These are phyloP conservation scores for Boletus speciosus DNA, from an alignment of 768 basidiomycete species.

Conservation along the genomic window DNA sequence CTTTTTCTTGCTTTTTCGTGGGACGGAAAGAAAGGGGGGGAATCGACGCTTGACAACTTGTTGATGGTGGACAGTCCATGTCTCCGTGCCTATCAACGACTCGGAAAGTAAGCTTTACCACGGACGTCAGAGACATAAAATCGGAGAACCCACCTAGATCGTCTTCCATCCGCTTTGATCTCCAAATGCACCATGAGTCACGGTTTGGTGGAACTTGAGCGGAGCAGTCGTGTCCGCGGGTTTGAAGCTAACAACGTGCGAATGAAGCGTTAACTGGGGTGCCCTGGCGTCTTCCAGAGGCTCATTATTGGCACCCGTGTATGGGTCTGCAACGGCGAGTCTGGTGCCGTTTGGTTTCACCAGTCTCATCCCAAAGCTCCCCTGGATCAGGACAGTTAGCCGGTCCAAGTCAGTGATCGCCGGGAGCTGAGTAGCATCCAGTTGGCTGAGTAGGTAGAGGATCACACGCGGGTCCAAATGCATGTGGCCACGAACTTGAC, in stretches of 20 bases:
- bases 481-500: slow-evolving; percentile 14
- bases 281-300: slow-evolving; percentile 2
- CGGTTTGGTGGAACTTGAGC: neutral
- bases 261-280: slow-evolving; percentile 14
- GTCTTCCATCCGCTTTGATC: neutral
- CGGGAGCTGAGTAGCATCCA: neutral
- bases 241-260: slow-evolving; percentile 1
- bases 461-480: slow-evolving; percentile 11
- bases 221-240: neutral
- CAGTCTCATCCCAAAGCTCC: slow-evolving; percentile 10
- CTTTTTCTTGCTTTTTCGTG: neutral
- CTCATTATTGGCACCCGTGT: neutral
- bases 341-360: slow-evolving; percentile 9
- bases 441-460: slow-evolving; percentile 7
- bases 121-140: neutral
- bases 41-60: neutral
- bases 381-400: neutral
- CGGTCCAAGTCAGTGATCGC: slow-evolving; percentile 2
- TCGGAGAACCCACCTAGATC: neutral
- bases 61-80: too few relatives aligned
- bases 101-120: neutral
- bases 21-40: too few relatives aligned
- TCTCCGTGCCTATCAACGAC: neutral
- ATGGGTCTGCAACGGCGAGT: slow-evolving; percentile 6
- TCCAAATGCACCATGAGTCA: slow-evolving; percentile 1